Evolutionary conservation across 129 eudicot genomes (phyloP).

Genomic region (Artemisia argyi): DNA sequence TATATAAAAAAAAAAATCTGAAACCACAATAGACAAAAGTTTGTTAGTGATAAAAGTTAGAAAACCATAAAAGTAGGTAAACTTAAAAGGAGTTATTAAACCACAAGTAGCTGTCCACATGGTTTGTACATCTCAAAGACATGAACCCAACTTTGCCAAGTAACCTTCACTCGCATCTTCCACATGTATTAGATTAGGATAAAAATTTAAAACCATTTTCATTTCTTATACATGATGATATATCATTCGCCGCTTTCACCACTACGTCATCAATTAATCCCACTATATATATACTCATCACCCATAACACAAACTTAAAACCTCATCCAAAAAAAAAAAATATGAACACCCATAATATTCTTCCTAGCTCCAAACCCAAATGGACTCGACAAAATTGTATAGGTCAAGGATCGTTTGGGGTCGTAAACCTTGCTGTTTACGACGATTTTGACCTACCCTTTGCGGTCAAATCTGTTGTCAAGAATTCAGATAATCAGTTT

Average conservation of each 20-base stretch:
- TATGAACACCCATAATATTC: not conserved
- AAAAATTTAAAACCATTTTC: conserved; percentile 25
- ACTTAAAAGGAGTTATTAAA: not conserved
- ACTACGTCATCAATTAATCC: conserved; percentile 24
- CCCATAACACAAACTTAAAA: not conserved
- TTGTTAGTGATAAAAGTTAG: not conserved
- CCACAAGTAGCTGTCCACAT: conserved; percentile 9
- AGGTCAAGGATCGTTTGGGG: conserved; percentile 68
- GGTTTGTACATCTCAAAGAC: conserved; percentile 24
- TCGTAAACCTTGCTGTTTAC: conserved; percentile 48
- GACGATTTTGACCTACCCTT: conserved; percentile 31
- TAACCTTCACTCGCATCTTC: conserved; percentile 31
- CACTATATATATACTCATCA: not conserved
- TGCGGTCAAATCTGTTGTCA: conserved; percentile 69
- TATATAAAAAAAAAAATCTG: too few relatives aligned
- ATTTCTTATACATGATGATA: not conserved
- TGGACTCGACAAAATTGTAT: conserved; percentile 56
- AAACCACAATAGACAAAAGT: not conserved
- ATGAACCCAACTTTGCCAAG: conserved; percentile 43
- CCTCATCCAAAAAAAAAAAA: conserved; percentile 21
- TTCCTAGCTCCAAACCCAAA: not conserved
- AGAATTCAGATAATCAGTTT: not conserved
- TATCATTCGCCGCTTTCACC: conserved; percentile 35
- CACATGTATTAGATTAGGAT: conserved; percentile 37
- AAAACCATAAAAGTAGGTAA: conserved; percentile 18